Percentiles rank a stretch among this genome's conserved stretches.
Conservation (phyloP, 495 filamentous ascomycete genomes). For the Podospora didyma region DNA sequence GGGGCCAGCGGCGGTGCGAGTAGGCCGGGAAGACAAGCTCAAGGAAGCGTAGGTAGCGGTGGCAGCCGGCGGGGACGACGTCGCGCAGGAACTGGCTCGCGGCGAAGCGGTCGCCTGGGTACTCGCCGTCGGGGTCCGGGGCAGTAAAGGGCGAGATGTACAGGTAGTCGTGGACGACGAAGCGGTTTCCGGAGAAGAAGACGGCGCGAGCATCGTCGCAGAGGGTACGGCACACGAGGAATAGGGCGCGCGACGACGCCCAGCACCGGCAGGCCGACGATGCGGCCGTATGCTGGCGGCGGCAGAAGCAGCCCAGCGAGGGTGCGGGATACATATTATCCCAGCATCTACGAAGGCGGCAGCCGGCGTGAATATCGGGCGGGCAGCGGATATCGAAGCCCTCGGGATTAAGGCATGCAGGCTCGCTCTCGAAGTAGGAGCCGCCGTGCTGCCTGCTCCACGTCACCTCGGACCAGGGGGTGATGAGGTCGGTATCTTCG, state of each 20-base stretch:
- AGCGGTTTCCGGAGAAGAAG: constrained; percentile 9
- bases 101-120: neutral
- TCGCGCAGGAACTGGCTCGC: neutral
- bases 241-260: constrained; percentile 3
- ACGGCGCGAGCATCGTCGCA: constrained; percentile 1
- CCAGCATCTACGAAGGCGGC: neutral
- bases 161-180: constrained; percentile 1
- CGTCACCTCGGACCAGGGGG: constrained; percentile 5
- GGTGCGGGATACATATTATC: neutral
- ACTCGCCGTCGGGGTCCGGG: neutral
- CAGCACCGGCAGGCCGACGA: constrained; percentile 7
- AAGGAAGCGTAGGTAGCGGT: constrained; percentile 2
- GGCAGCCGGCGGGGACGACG: neutral
- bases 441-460: constrained; percentile 10
- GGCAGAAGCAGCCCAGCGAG: constrained; percentile 5
- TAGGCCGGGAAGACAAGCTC: constrained; percentile 6
- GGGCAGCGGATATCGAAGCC: neutral
- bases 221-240: constrained; percentile 4
- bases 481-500: constrained; percentile 12
- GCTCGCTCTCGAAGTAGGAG: neutral
- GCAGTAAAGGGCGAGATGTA: neutral
- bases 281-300: neutral
- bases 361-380: neutral
- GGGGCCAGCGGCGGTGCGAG: neutral
- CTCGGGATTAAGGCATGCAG: neutral